phyloP scores from a whole-genome alignment of 768 basidiomycete species.

The Tephrocybe rancida region DNA sequence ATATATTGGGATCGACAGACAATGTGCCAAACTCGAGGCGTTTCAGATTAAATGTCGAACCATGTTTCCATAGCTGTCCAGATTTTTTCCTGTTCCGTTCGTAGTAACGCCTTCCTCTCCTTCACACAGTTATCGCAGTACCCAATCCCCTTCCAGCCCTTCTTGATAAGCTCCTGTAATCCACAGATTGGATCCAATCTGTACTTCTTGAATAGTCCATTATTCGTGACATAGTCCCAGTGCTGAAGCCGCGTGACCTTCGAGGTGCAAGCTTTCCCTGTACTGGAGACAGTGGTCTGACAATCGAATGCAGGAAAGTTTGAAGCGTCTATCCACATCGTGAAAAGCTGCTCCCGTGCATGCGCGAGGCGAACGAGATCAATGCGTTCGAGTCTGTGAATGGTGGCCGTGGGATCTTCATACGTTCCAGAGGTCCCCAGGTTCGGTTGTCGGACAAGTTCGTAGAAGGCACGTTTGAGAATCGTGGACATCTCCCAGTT shows the following conservation, averaged over 20 bases:
- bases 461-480: slow-evolving; percentile 40
- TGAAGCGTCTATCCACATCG: slow-evolving; percentile 6
- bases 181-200: slow-evolving; percentile 8
- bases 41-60: slow-evolving; percentile 4
- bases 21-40: too few relatives aligned
- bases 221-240: background rate
- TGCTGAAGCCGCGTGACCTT: background rate
- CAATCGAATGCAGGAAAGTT: background rate
- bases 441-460: slow-evolving; percentile 24
- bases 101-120: background rate
- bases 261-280: background rate
- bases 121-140: background rate
- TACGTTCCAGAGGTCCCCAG: background rate
- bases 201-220: background rate
- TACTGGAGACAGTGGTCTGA: background rate
- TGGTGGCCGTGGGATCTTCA: background rate
- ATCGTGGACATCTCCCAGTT: slow-evolving; percentile 26
- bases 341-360: slow-evolving; percentile 10
- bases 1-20: too few relatives aligned
- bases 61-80: slow-evolving; percentile 6
- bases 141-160: background rate
- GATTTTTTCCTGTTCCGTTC: slow-evolving; percentile 2
- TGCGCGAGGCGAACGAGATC: slow-evolving; percentile 6
- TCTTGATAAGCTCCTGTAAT: background rate
- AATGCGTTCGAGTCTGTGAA: background rate